phyloP scores from a whole-genome alignment of 2,329 filamentous ascomycete species.

The Microsporum ferrugineum region DNA sequence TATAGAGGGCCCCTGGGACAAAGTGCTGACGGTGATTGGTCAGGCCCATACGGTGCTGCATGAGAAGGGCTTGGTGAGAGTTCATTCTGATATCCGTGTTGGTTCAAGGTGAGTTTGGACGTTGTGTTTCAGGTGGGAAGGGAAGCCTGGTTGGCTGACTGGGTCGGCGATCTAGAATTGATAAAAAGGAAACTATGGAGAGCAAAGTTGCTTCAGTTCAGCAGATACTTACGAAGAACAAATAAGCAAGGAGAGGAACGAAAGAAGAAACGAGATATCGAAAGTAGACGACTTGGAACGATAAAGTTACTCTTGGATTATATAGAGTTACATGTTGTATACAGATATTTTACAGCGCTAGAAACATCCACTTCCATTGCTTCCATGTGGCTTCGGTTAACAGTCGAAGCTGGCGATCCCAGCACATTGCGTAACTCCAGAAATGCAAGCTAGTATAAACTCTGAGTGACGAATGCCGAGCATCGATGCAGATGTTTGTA shows the following conservation, averaged over 20 bases:
- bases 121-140: not conserved
- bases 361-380: not conserved
- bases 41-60: slow-evolving; percentile 73
- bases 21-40: slow-evolving; percentile 74
- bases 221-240: slow-evolving; percentile 36
- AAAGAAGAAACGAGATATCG: not conserved
- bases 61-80: slow-evolving; percentile 61
- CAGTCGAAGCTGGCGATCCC: not conserved
- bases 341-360: slow-evolving; percentile 2
- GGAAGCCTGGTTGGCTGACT: not conserved
- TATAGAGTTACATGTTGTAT: not conserved
- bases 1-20: slow-evolving; percentile 83
- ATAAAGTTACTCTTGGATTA: not conserved
- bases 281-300: not conserved
- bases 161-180: slow-evolving; percentile 46
- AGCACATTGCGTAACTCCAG: not conserved
- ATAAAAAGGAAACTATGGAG: slow-evolving; percentile 69
- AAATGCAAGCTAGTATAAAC: not conserved
- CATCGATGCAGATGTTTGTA: not conserved
- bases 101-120: slow-evolving; percentile 54
- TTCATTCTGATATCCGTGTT: slow-evolving; percentile 80
- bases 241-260: not conserved
- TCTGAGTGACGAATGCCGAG: not conserved
- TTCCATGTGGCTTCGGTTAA: not conserved
- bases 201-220: slow-evolving; percentile 63